Evolutionary conservation across 208 protist genomes (phyloP), one percentile per base, ranked within the genome.

Genomic region (Leishmania amazonensis): DNA sequence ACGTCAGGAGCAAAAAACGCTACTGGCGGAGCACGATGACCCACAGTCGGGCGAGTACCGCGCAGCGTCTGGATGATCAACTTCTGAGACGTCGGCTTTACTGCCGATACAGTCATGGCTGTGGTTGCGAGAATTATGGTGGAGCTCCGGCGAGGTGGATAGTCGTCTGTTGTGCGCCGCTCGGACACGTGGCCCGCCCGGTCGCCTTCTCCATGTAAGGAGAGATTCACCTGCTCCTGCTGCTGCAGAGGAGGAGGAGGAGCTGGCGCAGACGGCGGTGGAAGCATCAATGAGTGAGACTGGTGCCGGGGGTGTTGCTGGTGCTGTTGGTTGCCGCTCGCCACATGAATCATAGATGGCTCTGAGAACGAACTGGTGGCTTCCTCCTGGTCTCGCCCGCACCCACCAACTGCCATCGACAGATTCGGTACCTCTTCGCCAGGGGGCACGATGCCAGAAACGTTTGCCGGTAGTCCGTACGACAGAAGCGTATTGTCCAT

Each of bases 131-230:
- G 62, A 7, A 79, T 51, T 15, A 38, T 21, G 1, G 60, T 57
- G 21, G 47, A 8, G 28, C 53, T 65, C 31, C 80, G 68, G 4
- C 81, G 71, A 11, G 57, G 73, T 47, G 82, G 75, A 58, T 84
- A 79, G 57, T 84, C 75, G 21, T 58, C 13, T 9, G 74, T 76
- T n/a, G 57, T 58, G 13, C 80, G 74, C 40, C 75, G 62, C 64
- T 72, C 71, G 47, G 28, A 40, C n/a, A 9, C 47, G 42, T 47
- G 68, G 80, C 53, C 47, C 31, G 58, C 38, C 35, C 57, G 31
- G 40, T 67, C 75, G 21, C 57, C 11, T n/a, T 67, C 49, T 28
- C 38, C 57, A 15, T 78, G 53, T 5, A 51, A 31, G 24, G n/a
- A 57, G 24, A 17, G 24, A 31, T 51, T 42, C 72, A 45, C n/a